Evolutionary conservation across 1,284 basidiomycete species (phyloP), one percentile per base, ranked within the genome.

Genomic region (Malassezia brasiliensis): DNA sequence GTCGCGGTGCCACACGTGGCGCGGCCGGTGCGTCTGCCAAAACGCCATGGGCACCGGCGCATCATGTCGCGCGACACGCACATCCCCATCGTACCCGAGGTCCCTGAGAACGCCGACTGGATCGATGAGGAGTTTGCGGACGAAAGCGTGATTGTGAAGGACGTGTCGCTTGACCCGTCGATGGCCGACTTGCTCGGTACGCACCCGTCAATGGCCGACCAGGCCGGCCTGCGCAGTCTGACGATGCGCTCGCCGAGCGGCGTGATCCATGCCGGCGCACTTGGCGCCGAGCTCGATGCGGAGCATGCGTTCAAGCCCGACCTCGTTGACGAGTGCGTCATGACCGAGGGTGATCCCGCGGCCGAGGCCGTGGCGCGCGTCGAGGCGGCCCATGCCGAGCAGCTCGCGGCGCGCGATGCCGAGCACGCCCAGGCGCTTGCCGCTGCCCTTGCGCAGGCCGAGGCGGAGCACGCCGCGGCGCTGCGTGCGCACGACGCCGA

Each of bases 41-140:
- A 14, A 14, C 58, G 46, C 47, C 59, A 10, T 32, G 50, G 57
- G 25, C 57, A 49, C 12, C 34, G 46, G 14, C 64, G 66, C n/a
- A 30, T 50, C 8, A 19, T 47, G n/a, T 47, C 54, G 31, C 45
- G 37, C 36, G 36, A 32, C 7, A 28, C 22, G 17, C 20, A 30
- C 6, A 28, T 28, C 11, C 37, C 42, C 15, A 35, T 19, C 22
- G 44, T 35, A 9, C 40, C 42, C 32, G 42, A 45, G 25, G 42
- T 45, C 8, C 42, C 42, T 5, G 42, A 45, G 32, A 45, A 45
- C 12, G 35, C 30, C 8, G 55, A 56, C 30, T 59, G 56, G 60
- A 42, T 49, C 20, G 60, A 62, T 30, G 45, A 50, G 30, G 42
- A 54, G 3, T n/a, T 45, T 7, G 55, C 30, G 14, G 55, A 57